Conservation (phyloP, 371 early-diverging fungal species). For the Basidiobolus meristosporus region DNA sequence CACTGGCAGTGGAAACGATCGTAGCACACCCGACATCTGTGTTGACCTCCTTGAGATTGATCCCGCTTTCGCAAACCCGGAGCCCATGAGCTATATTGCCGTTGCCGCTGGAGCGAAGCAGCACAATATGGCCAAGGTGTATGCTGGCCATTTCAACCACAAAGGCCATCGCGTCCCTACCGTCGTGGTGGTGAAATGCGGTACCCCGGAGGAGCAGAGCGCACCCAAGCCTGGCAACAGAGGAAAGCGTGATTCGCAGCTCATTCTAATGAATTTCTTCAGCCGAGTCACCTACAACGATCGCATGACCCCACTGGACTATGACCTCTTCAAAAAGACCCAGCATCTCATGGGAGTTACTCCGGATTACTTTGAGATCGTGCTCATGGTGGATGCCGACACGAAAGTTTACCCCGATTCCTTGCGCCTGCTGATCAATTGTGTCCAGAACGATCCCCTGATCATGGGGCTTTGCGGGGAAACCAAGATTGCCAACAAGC, state of each 20-base stretch:
- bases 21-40: slow-evolving; percentile 61
- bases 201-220: slow-evolving; percentile 41
- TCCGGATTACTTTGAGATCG: slow-evolving; percentile 63
- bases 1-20: slow-evolving; percentile 64
- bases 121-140: slow-evolving; percentile 76
- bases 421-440: slow-evolving; percentile 48
- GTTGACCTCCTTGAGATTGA: slow-evolving; percentile 30
- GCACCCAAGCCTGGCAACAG: slow-evolving; percentile 70
- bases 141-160: slow-evolving; percentile 62
- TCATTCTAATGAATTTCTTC: slow-evolving; percentile 86
- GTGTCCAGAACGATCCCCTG: slow-evolving; percentile 52
- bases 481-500: slow-evolving; percentile 73
- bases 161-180: slow-evolving; percentile 41
- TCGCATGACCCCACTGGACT: slow-evolving; percentile 68
- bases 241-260: slow-evolving; percentile 89
- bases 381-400: slow-evolving; percentile 87
- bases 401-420: slow-evolving; percentile 62
- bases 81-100: slow-evolving; percentile 60
- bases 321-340: slow-evolving; percentile 63
- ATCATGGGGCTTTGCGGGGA: slow-evolving; percentile 80
- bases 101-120: slow-evolving; percentile 69
- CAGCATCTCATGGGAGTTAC: slow-evolving; percentile 55
- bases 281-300: slow-evolving; percentile 61
- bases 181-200: slow-evolving; percentile 73
- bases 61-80: slow-evolving; percentile 34